phyloP scores from a whole-genome alignment of 1,284 basidiomycete genomes.

The Cryptococcus amylolentus region DNA sequence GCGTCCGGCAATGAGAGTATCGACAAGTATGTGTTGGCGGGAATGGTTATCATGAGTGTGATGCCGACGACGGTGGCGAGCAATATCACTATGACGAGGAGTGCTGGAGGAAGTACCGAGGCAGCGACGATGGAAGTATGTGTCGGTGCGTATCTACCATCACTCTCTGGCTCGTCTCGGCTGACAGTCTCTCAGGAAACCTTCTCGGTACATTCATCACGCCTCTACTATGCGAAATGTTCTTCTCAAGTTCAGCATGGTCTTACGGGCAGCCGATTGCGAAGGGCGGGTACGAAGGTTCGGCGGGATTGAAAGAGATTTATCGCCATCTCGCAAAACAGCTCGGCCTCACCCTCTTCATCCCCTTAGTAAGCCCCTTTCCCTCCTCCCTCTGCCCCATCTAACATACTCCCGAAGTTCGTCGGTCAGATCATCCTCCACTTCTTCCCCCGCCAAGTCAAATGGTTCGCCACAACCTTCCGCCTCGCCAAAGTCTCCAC shows the following conservation, averaged over 20 bases:
- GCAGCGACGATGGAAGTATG: conserved; percentile 36
- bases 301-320: conserved; percentile 28
- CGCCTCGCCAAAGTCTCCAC: conserved; percentile 29
- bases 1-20: conserved; percentile 23
- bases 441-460: conserved; percentile 27
- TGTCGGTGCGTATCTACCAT: conserved; percentile 22
- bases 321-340: conserved; percentile 37
- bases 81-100: conserved; percentile 43
- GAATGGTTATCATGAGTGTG: conserved; percentile 35
- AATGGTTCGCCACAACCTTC: conserved; percentile 26
- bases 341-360: conserved; percentile 31
- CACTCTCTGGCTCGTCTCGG: background rate
- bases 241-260: conserved; percentile 30
- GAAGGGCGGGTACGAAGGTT: conserved; percentile 14
- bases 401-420: conserved; percentile 3
- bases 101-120: conserved; percentile 35
- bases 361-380: conserved; percentile 26
- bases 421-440: conserved; percentile 26
- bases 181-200: conserved; percentile 15
- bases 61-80: conserved; percentile 35
- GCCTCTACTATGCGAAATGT: conserved; percentile 37
- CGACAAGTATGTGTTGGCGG: conserved; percentile 32
- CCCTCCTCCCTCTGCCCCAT: background rate
- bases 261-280: conserved; percentile 33
- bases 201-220: conserved; percentile 37